Evolutionary conservation across 1,139 yeast genomes (phyloP), one percentile per base, ranked within the genome.

Genomic region (Spathaspora sp.): DNA sequence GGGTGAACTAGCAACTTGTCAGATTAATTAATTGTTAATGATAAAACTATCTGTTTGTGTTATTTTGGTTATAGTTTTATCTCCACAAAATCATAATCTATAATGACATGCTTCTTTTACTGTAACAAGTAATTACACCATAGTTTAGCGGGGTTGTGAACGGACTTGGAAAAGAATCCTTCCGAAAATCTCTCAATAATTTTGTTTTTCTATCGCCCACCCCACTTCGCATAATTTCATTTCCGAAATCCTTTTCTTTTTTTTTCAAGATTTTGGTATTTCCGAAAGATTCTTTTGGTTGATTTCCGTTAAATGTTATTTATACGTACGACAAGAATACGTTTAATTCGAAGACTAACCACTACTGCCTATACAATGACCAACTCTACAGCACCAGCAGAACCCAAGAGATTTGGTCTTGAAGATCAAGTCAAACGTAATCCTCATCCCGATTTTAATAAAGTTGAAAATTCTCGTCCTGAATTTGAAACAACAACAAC

Each of bases 361-460:
- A n/a, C 24, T 16, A 13, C 26, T 37, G 18, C 39, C 4, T 24
- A 24, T 24, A 37, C 16, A 17, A 37, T 37, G 39, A 37, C 39
- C 6, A 37, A 37, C 39, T 6, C 17, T 9, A 8, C 39, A 36
- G 39, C 34, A 10, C 6, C 38, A n/a, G 7, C 45, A 23, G 23
- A 51, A 41, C 50, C 47, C 45, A 41, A 43, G 23, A 49, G 56
- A 47, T 51, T 52, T 38, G 57, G 57, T 15, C 46, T 50, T 37
- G 57, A 53, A 41, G 38, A 37, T 38, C 54, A 55, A 42, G 51
- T 55, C 34, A 56, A 49, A 39, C 50, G 56, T 50, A 58, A 55
- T 43, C 59, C 58, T 18, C 66, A 61, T 44, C 56, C 59, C 6
- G 70, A 66, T 41, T 67, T 64, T 52, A 55, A 51, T 25, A 54